Evolutionary conservation across 208 protist species (phyloP), one percentile per base, ranked within the genome.

Genomic region (Acanthamoeba sp.): DNA sequence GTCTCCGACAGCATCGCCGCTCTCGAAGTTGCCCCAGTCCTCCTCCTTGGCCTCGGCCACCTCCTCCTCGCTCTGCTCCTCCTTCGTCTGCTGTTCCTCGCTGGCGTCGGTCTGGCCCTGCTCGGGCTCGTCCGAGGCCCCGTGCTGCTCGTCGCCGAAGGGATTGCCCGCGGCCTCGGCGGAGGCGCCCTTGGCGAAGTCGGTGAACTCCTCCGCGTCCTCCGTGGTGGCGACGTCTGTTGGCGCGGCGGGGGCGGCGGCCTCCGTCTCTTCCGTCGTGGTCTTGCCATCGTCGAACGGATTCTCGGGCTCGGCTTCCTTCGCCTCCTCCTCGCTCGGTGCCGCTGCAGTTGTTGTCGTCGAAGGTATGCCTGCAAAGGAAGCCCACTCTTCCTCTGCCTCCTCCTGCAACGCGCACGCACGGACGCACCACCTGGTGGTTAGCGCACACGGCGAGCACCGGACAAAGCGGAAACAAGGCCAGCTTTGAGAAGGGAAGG

Each of bases 361-460:
- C 1, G 52, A 27, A 59, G 52, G 64, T 7, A 29, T 40, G 64
- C 64, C 27, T 6, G n/a, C 34, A 78, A 93, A 93, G 52, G 88
- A 64, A 16, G 36, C 59, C 59, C 64, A 93, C 18, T 93, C 59
- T 93, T 91, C 55, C 27, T 85, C n/a, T 85, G 14, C 76, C 36
- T 85, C 76, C 22, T 29, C 20, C 40, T 84, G 4, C 18, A 38
- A 14, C n/a, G 22, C 69, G 0, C 7, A 45, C 38, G 32, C 1
- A 14, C 32, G 34, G 22, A 7, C 34, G 66, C 36, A 27, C 69
- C 10, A 38, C 38, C n/a, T n/a, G n/a, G n/a, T n/a, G n/a, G n/a
- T n/a, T n/a, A n/a, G n/a, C n/a, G n/a, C n/a, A n/a, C n/a, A n/a
- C n/a, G n/a, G n/a, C n/a, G n/a, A n/a, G n/a, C n/a, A n/a, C n/a